Evolutionary conservation across 345 rosid species (phyloP), one percentile per base, ranked within the genome.

Genomic region (Limnanthes douglasii): DNA sequence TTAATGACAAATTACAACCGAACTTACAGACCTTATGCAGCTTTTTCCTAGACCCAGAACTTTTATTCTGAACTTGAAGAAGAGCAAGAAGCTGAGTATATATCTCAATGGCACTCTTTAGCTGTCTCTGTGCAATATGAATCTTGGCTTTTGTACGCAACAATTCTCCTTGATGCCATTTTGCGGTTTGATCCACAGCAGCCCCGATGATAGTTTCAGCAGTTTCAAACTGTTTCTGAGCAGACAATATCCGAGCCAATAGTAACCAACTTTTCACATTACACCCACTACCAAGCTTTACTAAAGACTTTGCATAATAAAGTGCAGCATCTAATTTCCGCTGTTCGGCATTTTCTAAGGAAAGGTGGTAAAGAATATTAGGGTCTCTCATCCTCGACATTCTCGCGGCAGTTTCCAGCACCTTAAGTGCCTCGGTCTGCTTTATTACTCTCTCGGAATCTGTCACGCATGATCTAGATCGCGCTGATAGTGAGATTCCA

Each of bases 101-200:
- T 18, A 72, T 78, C 50, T 62, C 57, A 22, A 72, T 60, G 15
- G 78, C 86, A 41, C 39, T 48, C 45, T 59, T 64, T 21, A 75
- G 37, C 17, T 47, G 69, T 34, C 83, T 73, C 49, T 64, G 79
- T 11, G 86, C 77, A 42, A 83, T 48, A 49, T 78, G 79, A 49
- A 83, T 54, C 53, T 65, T 83, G 5, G 95, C 92, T 47, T 65
- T 73, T 42, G 83, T 59, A 56, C 73, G 70, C 73, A 83, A 61
- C 39, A 83, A 59, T 45, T 72, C 86, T 55, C 86, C 86, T 24
- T 83, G 92, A 32, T 78, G 86, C 92, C 83, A 83, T 49, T 65
- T 72, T 31, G 69, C 77, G 22, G 80, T 70, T 50, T 78, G 79
- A 7, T 78, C 79, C 53, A 83, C 53, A 9, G 83, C 92, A 2